phyloP scores from a whole-genome alignment of 2,329 filamentous ascomycete species.

The Cercospora sesami region DNA sequence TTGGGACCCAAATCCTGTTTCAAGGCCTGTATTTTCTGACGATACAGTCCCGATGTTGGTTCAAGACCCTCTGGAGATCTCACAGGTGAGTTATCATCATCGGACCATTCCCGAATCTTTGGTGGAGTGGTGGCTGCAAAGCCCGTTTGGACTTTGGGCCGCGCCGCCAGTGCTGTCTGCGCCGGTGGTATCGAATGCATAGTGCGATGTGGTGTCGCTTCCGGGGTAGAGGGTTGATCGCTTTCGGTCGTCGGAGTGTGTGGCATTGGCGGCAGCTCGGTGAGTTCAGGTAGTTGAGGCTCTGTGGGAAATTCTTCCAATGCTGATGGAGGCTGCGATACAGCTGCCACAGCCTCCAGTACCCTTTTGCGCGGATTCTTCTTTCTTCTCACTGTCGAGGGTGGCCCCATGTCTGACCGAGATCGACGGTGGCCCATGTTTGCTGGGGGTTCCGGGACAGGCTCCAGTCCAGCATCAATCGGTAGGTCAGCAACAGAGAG shows the following conservation, averaged over 20 bases:
- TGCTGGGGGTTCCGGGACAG: conserved; percentile 16
- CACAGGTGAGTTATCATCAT: conserved; percentile 36
- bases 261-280: conserved; percentile 34
- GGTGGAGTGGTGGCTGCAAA: conserved; percentile 35
- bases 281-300: conserved; percentile 29
- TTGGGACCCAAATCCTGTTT: conserved; percentile 81
- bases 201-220: conserved; percentile 29
- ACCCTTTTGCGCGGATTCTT: conserved; percentile 59
- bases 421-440: conserved; percentile 31
- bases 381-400: conserved; percentile 53
- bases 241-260: conserved; percentile 31
- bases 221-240: conserved; percentile 33
- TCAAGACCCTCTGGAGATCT: conserved; percentile 33
- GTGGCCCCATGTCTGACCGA: conserved; percentile 35
- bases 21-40: conserved; percentile 82
- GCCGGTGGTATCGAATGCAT: conserved; percentile 25
- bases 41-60: conserved; percentile 55
- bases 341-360: conserved; percentile 57
- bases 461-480: conserved; percentile 18
- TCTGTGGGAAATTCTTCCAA: conserved; percentile 16
- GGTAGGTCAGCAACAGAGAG: conserved; percentile 11
- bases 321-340: conserved; percentile 33
- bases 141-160: conserved; percentile 34
- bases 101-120: conserved; percentile 33
- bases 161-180: conserved; percentile 20